Evolutionary conservation across 2,329 filamentous ascomycete species (phyloP), one percentile per base, ranked within the genome.

Genomic region (Penicillium sp.): DNA sequence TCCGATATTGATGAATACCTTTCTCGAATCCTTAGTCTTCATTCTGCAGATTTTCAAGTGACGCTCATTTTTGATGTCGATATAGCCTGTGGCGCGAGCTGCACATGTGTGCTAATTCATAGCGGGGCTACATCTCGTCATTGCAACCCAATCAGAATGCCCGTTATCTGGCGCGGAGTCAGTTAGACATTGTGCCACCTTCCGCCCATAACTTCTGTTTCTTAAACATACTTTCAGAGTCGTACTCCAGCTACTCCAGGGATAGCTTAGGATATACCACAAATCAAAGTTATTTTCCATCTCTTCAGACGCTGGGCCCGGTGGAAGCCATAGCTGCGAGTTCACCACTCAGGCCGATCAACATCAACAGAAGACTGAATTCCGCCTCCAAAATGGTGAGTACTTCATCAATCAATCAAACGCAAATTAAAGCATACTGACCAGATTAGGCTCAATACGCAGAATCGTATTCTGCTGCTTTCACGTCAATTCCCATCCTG

Each of bases 401-500:
- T 5, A n/a, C 10, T 25, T 13, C 0, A 21, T 3, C 16, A 11
- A 7, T n/a, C 13, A 14, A 25, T n/a, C 11, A 3, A 23, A 4
- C 8, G 16, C 1, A 10, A 3, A 48, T 21, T 27, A 14, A 10
- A 6, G 19, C 3, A 21, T 26, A 19, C 21, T 48, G 13, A 54
- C 26, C 21, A 16, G 26, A 21, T 10, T 21, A 52, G 27, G n/a
- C 25, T 4, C 29, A 37, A 33, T 14, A 45, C 43, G 13, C 25
- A 44, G 50, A 25, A 31, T 48, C 27, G 14, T 23, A 11, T 19
- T 21, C 55, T 46, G 14, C 51, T 26, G 25, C 66, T 1, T 74
- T 75, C 31, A 69, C 68, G 4, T 62, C 67, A 2, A 69, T 75
- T 21, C 72, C 72, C 0, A 42, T 75, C 14, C 59, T 75, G 3